phyloP scores from a whole-genome alignment of 768 basidiomycete genomes.

The Pleurotus djamor region DNA sequence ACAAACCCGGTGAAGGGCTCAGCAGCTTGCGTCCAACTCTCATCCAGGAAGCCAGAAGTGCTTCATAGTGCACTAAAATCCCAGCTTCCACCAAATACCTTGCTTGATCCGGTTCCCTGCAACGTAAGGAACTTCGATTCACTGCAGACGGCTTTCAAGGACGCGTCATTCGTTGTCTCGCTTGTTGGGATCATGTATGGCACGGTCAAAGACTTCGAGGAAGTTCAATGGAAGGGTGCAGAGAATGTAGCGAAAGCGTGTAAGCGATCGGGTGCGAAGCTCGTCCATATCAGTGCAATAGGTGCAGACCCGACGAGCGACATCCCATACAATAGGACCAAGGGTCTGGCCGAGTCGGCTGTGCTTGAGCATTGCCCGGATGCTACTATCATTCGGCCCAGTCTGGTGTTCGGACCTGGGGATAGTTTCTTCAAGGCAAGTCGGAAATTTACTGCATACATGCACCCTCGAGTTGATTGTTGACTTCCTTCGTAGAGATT shows the following conservation, averaged over 20 bases:
- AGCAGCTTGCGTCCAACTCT: conserved; percentile 41
- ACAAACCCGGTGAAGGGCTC: conserved; percentile 22
- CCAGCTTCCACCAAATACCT: conserved; percentile 26
- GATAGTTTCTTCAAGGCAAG: conserved; percentile 75
- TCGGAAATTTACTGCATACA: not conserved
- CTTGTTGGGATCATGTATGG: conserved; percentile 71
- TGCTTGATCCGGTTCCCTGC: conserved; percentile 39
- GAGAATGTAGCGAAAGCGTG: conserved; percentile 62
- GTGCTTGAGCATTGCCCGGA: conserved; percentile 42
- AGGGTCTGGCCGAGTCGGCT: conserved; percentile 58
- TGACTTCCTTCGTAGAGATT: conserved; percentile 45
- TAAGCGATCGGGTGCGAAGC: conserved; percentile 48
- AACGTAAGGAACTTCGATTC: conserved; percentile 57
- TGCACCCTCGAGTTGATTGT: not conserved
- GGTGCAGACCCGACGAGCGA: conserved; percentile 60
- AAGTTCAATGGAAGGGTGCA: conserved; percentile 63
- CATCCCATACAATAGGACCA: conserved; percentile 61
- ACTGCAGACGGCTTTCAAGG: conserved; percentile 45
- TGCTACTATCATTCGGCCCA: conserved; percentile 68
- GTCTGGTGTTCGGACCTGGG: conserved; percentile 73
- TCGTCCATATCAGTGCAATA: conserved; percentile 72
- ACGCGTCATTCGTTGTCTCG: conserved; percentile 59
- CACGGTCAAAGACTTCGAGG: conserved; percentile 50
- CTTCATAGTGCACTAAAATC: conserved; percentile 29
- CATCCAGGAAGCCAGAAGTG: conserved; percentile 54